Base-by-base conservation (phyloP, 2,329 filamentous ascomycete genomes). In the Fusarium aywerte region DNA sequence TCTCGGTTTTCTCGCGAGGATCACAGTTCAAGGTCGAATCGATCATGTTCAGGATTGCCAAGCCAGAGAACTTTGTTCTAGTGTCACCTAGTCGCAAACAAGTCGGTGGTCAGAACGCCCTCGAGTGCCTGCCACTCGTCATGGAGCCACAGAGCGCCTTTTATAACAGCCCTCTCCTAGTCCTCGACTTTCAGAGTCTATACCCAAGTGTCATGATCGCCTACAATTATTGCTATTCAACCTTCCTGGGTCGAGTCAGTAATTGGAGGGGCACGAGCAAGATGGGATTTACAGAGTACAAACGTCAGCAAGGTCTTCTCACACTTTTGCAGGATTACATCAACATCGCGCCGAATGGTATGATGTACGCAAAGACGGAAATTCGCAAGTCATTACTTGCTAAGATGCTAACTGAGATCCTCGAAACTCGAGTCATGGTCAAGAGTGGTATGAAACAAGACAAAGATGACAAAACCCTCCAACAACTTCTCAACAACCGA, bases 21-120 rank as follows among this genome's bases (percentile, higher is more conserved):
- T 98, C 94, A 0, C 96, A 99, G 75, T 98, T 96, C 85, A 99
- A 99, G 77, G 96, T 99, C 38, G 96, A 99, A 79, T 97, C 95
- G 2, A 89, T 97, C 72, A 98, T 99, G 96, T 97, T 98, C 74
- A 89, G 96, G 40, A 97, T 99, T 70, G 95, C 96, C 40, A 99
- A 99, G 76, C 94, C 96, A 0, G 96, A 99, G 77, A 97, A 96
- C 71, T 96, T 96, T 72, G 83, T 98, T 9, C 84, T 99, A 1
- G 87, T 97, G 2, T 98, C 94, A 8, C 96, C 96, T 1, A 96
- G 90, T 76, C 87, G 90, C 65, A 95, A 93, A 76, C 96, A 99
- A 76, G 95, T 98, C 3, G 95, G 94, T 4, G 88, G 90, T 25
- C 96, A 99, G 75, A 98, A 98, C 75, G 94, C 96, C 1, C 84